Evolutionary conservation across 345 rosid species (phyloP).

Genomic region (Heritiera fomes): DNA sequence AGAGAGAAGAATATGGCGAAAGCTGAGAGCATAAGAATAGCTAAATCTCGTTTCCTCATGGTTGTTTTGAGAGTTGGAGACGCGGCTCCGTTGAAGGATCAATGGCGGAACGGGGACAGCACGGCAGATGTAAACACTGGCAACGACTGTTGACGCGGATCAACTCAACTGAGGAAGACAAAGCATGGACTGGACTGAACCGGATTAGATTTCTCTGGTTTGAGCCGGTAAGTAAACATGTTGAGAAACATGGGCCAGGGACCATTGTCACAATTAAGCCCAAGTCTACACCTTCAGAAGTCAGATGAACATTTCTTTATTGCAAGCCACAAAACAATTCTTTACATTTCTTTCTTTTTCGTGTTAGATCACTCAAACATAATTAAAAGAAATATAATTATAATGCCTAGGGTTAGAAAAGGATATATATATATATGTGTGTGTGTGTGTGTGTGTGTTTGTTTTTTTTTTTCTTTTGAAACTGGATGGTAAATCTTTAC

Average conservation of each 20-base stretch:
- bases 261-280: not conserved
- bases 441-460: no score
- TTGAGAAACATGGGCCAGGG: not conserved
- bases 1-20: conserved; percentile 99
- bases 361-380: no score
- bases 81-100: conserved; percentile 1
- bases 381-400: no score
- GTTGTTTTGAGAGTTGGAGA: not conserved
- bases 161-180: not conserved
- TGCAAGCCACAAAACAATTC: no score
- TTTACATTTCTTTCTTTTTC: no score
- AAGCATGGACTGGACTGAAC: not conserved
- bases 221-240: not conserved
- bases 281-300: not conserved
- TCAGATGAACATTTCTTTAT: no score
- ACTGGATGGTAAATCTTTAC: no score
- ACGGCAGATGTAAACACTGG: not conserved
- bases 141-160: not conserved
- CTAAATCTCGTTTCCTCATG: conserved; percentile 98
- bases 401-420: not conserved
- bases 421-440: no score
- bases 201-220: not conserved
- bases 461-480: no score
- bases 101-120: conserved; percentile 1
- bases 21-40: conserved; percentile 92